Conservation (phyloP, 2,329 filamentous ascomycete species). For the Verticillium tricorpus region DNA sequence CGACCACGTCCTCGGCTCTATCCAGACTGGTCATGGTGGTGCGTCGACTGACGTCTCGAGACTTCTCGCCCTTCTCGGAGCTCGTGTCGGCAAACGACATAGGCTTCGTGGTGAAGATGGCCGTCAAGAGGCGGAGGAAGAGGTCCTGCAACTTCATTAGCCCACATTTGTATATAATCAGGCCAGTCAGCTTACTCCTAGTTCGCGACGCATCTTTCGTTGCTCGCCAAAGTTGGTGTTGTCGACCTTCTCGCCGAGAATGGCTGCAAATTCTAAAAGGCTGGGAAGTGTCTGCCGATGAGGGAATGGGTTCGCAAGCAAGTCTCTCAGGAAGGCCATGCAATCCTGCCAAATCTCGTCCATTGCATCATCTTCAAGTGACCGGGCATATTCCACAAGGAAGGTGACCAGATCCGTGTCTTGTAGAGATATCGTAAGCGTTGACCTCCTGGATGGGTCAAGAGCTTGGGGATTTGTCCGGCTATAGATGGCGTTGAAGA, state of each 20-base stretch:
- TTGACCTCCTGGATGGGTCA: conserved; percentile 77
- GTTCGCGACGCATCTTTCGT: conserved; percentile 81
- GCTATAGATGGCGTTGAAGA: conserved; percentile 95
- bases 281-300: conserved; percentile 86
- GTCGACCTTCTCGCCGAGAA: conserved; percentile 91
- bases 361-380: conserved; percentile 93
- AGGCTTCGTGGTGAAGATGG: conserved; percentile 89
- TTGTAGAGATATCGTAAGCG: conserved; percentile 76
- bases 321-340: conserved; percentile 81
- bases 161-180: neutral
- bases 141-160: conserved; percentile 61
- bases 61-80: conserved; percentile 33
- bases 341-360: conserved; percentile 98
- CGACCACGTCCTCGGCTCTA: conserved; percentile 70
- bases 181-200: conserved; percentile 59
- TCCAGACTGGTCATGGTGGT: conserved; percentile 29
- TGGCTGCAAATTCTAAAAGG: conserved; percentile 81
- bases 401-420: conserved; percentile 85
- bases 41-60: conserved; percentile 30
- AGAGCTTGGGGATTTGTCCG: conserved; percentile 80
- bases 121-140: conserved; percentile 80
- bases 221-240: conserved; percentile 98
- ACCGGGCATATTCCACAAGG: conserved; percentile 82
- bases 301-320: conserved; percentile 89
- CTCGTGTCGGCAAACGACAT: conserved; percentile 60